phyloP scores from a whole-genome alignment of 1,139 yeast species.

The Geotrichum carabidarum region DNA sequence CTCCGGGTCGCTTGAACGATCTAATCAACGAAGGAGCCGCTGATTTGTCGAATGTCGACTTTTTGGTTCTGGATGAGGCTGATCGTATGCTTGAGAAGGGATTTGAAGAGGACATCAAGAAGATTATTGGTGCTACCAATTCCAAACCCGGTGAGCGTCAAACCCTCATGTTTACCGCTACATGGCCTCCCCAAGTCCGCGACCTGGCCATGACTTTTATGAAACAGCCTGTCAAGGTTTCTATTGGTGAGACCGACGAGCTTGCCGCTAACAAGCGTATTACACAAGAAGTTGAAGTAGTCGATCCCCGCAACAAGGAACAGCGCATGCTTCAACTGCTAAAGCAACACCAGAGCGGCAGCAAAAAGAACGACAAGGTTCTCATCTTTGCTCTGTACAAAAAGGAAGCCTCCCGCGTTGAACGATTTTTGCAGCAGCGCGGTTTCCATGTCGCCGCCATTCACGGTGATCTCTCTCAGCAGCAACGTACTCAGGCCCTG shows the following conservation, averaged over 20 bases:
- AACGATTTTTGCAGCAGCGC: slow-evolving; percentile 62
- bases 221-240: slow-evolving; percentile 75
- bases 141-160: slow-evolving; percentile 48
- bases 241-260: slow-evolving; percentile 92
- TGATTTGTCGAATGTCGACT: slow-evolving; percentile 61
- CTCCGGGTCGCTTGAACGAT: slow-evolving; percentile 94
- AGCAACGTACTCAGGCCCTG: slow-evolving; percentile 84
- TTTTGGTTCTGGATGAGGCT: slow-evolving; percentile 91
- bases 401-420: slow-evolving; percentile 92
- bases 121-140: slow-evolving; percentile 58
- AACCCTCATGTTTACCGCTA: slow-evolving; percentile 85
- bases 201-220: slow-evolving; percentile 71
- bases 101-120: slow-evolving; percentile 90
- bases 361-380: slow-evolving; percentile 64
- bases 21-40: slow-evolving; percentile 84
- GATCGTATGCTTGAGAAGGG: slow-evolving; percentile 98
- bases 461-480: slow-evolving; percentile 92
- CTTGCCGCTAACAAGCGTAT: slow-evolving; percentile 90
- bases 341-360: slow-evolving; percentile 66
- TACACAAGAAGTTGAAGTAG: slow-evolving; percentile 87
- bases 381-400: slow-evolving; percentile 90
- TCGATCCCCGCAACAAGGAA: slow-evolving; percentile 80
- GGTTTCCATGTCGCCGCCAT: slow-evolving; percentile 85
- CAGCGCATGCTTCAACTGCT: slow-evolving; percentile 65
- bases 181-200: slow-evolving; percentile 90